Conservation (phyloP, 2,329 filamentous ascomycete species). For the Amauroascus niger region DNA sequence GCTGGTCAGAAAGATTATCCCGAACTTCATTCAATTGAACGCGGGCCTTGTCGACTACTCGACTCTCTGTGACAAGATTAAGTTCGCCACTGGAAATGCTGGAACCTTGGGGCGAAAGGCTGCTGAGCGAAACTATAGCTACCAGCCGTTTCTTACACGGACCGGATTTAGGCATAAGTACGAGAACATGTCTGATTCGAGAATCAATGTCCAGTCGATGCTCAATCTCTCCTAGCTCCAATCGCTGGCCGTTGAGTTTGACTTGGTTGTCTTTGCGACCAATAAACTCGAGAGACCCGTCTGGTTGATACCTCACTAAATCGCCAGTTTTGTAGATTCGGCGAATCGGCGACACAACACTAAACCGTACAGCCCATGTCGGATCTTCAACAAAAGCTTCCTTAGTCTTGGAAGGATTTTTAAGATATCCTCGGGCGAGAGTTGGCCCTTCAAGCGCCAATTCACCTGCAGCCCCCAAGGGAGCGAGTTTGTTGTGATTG, state of each 20-base stretch:
- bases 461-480: constrained; percentile 15
- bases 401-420: constrained; percentile 12
- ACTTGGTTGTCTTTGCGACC: constrained; percentile 58
- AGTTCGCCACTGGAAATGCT: constrained; percentile 24
- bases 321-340: constrained; percentile 17
- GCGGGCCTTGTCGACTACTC: constrained; percentile 21
- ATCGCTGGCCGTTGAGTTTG: constrained; percentile 56
- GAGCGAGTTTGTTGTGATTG: constrained; percentile 14
- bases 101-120: constrained; percentile 18
- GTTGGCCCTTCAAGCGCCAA: constrained; percentile 13
- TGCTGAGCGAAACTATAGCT: constrained; percentile 35
- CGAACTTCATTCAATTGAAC: constrained; percentile 27
- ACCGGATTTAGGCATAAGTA: constrained; percentile 37
- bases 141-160: constrained; percentile 38
- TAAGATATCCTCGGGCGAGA: constrained; percentile 15
- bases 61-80: constrained; percentile 25
- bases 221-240: constrained; percentile 49
- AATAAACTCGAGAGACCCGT: constrained; percentile 33
- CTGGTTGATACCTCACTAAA: constrained; percentile 23
- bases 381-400: constrained; percentile 14
- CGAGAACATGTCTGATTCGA: constrained; percentile 34
- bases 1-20: constrained; percentile 33
- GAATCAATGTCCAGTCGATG: constrained; percentile 28
- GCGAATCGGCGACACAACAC: background rate
- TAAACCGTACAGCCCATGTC: constrained; percentile 12